A percentile compares a stretch with the other conserved stretches of the same genome.
These are phyloP conservation scores for Alloteropsis semialata DNA, from an alignment of 176 grass and related monocot genomes.

Conservation along the genomic window DNA sequence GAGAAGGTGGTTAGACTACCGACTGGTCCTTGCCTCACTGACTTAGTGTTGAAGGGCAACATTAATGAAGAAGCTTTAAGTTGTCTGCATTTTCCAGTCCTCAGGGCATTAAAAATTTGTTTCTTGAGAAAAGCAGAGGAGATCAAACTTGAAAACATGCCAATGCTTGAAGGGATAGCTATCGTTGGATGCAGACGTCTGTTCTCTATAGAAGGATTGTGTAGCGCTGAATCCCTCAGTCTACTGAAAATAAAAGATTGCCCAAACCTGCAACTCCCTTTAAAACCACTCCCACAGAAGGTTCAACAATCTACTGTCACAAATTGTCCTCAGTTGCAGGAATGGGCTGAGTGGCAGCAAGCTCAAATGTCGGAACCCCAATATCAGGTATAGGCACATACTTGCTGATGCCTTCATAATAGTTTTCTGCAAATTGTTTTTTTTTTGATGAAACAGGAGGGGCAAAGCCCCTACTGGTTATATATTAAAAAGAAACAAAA, in stretches of 20 bases:
- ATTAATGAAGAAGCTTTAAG: not conserved
- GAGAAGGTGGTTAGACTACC: conserved; percentile 22
- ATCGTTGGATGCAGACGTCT: not conserved
- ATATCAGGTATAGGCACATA: not conserved
- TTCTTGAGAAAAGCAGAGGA: not conserved
- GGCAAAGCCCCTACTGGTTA: no score
- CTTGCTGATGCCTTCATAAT: not conserved
- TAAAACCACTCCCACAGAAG: not conserved
- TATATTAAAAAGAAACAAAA: no score
- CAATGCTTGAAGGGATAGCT: conserved; percentile 1
- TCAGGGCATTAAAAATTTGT: conserved; percentile 16
- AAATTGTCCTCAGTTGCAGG: conserved; percentile 12
- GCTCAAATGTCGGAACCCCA: not conserved
- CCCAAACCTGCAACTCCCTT: conserved; percentile 8
- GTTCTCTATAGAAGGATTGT: not conserved
- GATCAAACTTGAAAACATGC: conserved; percentile 13
- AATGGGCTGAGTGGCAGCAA: conserved; percentile 29
- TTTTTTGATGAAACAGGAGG: no score
- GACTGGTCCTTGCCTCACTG: not conserved
- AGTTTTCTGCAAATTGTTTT: no score
- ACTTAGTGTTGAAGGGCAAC: conserved; percentile 31
- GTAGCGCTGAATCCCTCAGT: not conserved
- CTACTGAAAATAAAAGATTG: conserved; percentile 17
- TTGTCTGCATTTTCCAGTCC: conserved; percentile 23
- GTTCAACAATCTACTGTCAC: not conserved